These are phyloP conservation scores for Obelidium mucronatum DNA, from an alignment of 192 early-diverging fungal species.

Conservation along the genomic window DNA sequence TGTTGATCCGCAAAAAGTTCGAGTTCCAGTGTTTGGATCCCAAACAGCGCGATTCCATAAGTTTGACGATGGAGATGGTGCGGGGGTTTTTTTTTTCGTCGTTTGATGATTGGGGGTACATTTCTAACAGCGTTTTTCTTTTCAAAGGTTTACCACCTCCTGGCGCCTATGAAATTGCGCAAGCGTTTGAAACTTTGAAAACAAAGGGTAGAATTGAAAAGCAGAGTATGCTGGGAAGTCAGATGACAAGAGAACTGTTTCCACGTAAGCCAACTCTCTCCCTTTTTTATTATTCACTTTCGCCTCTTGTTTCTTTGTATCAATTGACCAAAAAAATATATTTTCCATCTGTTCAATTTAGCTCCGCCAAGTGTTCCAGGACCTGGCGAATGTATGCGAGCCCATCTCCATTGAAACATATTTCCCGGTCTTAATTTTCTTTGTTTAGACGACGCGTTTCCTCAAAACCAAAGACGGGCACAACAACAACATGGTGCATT, in stretches of 20 bases:
- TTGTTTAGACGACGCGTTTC: slow-evolving; percentile 10
- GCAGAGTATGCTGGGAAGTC: slow-evolving; percentile 40
- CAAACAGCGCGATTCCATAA: slow-evolving; percentile 58
- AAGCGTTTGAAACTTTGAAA: slow-evolving; percentile 53
- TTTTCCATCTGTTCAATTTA: no score
- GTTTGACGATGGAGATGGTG: slow-evolving; percentile 23
- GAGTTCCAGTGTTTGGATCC: slow-evolving; percentile 61
- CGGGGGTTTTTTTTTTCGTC: neutral
- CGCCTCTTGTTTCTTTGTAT: neutral
- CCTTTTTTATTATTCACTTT: neutral
- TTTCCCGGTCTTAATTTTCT: slow-evolving; percentile 7
- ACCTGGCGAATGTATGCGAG: slow-evolving; percentile 55
- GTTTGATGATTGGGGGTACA: slow-evolving; percentile 25
- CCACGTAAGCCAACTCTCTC: no score
- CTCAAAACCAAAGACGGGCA: neutral
- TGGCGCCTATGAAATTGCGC: slow-evolving; percentile 59
- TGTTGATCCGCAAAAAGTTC: slow-evolving; percentile 47
- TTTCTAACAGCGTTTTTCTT: neutral
- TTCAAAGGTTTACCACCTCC: slow-evolving; percentile 48
- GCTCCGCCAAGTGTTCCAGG: slow-evolving; percentile 45
- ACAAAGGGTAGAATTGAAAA: slow-evolving; percentile 43
- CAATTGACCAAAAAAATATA: neutral
- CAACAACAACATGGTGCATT: slow-evolving; percentile 38
- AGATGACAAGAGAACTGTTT: slow-evolving; percentile 52
- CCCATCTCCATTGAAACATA: slow-evolving; percentile 24